Percentiles rank a stretch among this genome's conserved stretches.
Conservation (phyloP, 1,284 basidiomycete genomes). For the Moesziomyces globuligerus region DNA sequence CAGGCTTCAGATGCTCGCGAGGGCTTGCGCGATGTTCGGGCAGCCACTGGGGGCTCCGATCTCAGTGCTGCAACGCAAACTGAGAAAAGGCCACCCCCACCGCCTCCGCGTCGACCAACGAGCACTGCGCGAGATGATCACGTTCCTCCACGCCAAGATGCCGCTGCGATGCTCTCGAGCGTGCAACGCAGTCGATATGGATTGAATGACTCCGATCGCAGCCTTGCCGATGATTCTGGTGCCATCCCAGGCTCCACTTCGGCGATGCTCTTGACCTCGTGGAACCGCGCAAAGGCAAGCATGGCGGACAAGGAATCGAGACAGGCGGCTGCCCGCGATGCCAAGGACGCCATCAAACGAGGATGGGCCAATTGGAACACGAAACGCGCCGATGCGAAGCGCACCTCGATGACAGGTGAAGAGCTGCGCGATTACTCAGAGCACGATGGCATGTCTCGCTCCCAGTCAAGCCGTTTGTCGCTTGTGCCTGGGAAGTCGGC, state of each 20-base stretch:
- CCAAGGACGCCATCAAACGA: constrained; percentile 62
- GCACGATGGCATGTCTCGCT: constrained; percentile 26
- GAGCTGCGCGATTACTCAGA: constrained; percentile 4
- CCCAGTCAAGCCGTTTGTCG: constrained; percentile 39
- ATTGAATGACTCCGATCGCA: constrained; percentile 18
- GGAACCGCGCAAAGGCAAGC: constrained; percentile 63
- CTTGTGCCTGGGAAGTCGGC: constrained; percentile 36
- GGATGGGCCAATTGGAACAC: constrained; percentile 64
- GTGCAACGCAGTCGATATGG: constrained; percentile 42
- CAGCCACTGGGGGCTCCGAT: no score
- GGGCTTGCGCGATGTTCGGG: background rate
- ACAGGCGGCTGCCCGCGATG: constrained; percentile 59
- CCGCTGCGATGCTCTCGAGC: constrained; percentile 32
- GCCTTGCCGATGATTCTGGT: constrained; percentile 7
- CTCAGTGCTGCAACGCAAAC: no score
- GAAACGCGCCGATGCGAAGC: constrained; percentile 38
- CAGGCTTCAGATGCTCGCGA: constrained; percentile 5
- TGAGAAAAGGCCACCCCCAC: constrained; percentile 31
- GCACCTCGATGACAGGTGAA: constrained; percentile 5
- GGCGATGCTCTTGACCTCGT: constrained; percentile 42
- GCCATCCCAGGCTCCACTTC: constrained; percentile 18
- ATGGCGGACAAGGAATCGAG: constrained; percentile 63
- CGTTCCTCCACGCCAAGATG: constrained; percentile 16
- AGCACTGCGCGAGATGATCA: constrained; percentile 6
- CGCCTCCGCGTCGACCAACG: constrained; percentile 27